Evolutionary conservation across 169 alveolate species (phyloP).

Genomic region (Plasmodium knowlesi): DNA sequence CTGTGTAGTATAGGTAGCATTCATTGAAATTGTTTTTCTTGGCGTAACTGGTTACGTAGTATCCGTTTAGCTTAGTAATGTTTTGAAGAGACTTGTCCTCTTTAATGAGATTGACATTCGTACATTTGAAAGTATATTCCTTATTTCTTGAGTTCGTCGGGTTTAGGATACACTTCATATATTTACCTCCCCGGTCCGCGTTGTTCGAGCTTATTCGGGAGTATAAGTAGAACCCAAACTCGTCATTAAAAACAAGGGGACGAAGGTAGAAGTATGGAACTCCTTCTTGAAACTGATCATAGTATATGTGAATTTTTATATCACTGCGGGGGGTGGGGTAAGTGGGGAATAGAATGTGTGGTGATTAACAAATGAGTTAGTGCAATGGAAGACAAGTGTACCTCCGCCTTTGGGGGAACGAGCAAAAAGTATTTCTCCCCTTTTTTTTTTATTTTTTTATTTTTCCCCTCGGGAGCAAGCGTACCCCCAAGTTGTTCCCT

Average conservation of each 20-base stretch:
- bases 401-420: not conserved
- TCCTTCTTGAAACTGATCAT: not conserved
- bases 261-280: not conserved
- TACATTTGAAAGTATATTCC: not conserved
- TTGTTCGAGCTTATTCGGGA: not conserved
- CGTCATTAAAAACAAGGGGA: not conserved
- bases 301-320: not conserved
- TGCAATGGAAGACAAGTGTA: not conserved
- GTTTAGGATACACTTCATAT: not conserved
- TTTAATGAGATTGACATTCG: not conserved
- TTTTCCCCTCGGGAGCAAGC: not conserved
- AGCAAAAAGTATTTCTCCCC: not conserved
- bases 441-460: not conserved
- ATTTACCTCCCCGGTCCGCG: not conserved
- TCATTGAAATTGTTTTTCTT: not conserved
- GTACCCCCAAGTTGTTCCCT: constrained; percentile 15
- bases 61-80: constrained; percentile 10
- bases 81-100: not conserved
- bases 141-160: not conserved
- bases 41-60: not conserved
- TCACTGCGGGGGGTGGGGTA: not conserved
- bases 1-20: constrained; percentile 20
- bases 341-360: not conserved
- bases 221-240: constrained; percentile 7
- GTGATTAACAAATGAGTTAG: not conserved